Base-by-base conservation (phyloP, 2,329 filamentous ascomycete genomes). In the Ophiostoma australiae region DNA sequence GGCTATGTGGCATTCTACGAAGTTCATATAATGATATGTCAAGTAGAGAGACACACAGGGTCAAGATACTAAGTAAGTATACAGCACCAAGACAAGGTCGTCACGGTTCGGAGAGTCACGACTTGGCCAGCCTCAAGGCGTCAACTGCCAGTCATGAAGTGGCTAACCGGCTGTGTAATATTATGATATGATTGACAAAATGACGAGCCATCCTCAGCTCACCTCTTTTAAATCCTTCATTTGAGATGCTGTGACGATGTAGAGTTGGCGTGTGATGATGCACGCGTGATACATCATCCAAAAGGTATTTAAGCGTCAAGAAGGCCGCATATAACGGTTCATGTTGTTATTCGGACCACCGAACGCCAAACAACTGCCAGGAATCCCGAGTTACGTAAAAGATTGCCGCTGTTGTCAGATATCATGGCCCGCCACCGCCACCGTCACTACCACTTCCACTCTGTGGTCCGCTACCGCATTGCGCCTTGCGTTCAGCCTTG, bases 371-470 rank as follows among this genome's bases (percentile, higher is more conserved):
- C 15, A 6, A 20, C 5, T 17, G 3, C 2, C 44, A 20, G 31
- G 1, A 11, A 66, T 31, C 23, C 61, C 5, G 15, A 31, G 3
- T 31, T 31, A 31, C 27, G 7, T 6, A 65, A 3, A 13, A n/a
- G 3, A 37, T 15, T 66, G 15, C n/a, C 65, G 10, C 11, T n/a
- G 4, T 11, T 27, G 27, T 17, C 8, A 67, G 39, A 10, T 27
- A 15, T 39, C 4, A 48, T 31, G n/a, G 31, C 35, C 23, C 11
- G 2, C 44, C 66, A 39, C 15, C 48, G 37, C 55, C 70, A 67
- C 37, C 20, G 61, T 66, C 58, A 17, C 61, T 17, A 31, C 37
- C 66, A 39, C n/a, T 66, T 27, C 67, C 70, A 67, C 37, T 55
- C 52, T 5, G n/a, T 58, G 15, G 67, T 52, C 33, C 67, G 58